Conservation (phyloP, 768 basidiomycete genomes). For the Terana coerulea region DNA sequence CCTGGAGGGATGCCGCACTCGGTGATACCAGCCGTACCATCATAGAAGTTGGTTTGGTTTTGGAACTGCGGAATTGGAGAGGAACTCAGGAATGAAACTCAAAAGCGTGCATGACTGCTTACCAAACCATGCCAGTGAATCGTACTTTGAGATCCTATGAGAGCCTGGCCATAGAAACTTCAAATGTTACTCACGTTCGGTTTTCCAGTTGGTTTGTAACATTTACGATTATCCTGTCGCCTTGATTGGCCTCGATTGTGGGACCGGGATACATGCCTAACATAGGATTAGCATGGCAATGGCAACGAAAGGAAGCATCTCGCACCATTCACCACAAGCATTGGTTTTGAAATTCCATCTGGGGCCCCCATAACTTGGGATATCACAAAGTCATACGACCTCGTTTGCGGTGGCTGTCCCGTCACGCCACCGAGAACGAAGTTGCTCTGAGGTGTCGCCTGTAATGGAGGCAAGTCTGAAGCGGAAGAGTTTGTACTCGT, state of each 20-base stretch:
- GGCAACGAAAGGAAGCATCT: neutral
- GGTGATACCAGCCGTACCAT: constrained; percentile 43
- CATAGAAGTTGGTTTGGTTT: constrained; percentile 45
- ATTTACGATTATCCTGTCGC: constrained; percentile 33
- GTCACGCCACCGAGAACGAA: constrained; percentile 15
- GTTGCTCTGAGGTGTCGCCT: constrained; percentile 4
- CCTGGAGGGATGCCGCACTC: constrained; percentile 55
- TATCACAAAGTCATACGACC: constrained; percentile 41
- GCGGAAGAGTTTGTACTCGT: neutral
- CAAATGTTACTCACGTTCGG: constrained; percentile 24
- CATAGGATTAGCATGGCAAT: neutral
- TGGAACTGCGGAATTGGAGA: constrained; percentile 30
- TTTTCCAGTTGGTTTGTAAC: constrained; percentile 32
- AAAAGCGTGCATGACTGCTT: neutral
- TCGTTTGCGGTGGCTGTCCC: constrained; percentile 31
- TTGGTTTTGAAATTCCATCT: constrained; percentile 36
- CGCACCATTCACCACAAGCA: constrained; percentile 47
- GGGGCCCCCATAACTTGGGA: constrained; percentile 35
- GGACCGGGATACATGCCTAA: constrained; percentile 34
- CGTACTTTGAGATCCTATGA: constrained; percentile 13
- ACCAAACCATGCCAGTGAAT: constrained; percentile 35
- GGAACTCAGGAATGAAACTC: neutral
- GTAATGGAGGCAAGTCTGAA: neutral
- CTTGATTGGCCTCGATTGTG: constrained; percentile 34
- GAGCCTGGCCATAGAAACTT: neutral